Conservation (phyloP, 1,284 basidiomycete genomes). For the Peniophora sp. region DNA sequence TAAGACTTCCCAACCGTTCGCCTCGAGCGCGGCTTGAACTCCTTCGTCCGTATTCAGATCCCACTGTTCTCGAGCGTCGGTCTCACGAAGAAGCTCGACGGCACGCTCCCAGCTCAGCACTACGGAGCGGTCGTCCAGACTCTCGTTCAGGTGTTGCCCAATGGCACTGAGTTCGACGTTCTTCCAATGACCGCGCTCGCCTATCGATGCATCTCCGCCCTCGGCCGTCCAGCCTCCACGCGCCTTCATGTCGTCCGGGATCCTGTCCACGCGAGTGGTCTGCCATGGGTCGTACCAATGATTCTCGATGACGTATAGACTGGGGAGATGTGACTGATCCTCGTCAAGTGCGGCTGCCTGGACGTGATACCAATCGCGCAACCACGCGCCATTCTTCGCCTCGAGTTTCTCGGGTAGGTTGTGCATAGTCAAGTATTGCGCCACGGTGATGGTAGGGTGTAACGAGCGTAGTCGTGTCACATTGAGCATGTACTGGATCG, state of each 20-base stretch:
- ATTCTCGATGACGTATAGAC: conserved; percentile 28
- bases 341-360: conserved; percentile 9
- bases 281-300: conserved; percentile 26
- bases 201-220: conserved; percentile 13
- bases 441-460: conserved; percentile 29
- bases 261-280: conserved; percentile 26
- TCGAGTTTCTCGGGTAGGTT: conserved; percentile 24
- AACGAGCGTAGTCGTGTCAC: conserved; percentile 29
- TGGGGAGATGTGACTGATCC: conserved; percentile 10
- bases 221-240: conserved; percentile 20
- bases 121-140: neutral
- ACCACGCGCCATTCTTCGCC: conserved; percentile 29
- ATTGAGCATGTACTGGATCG: conserved; percentile 35
- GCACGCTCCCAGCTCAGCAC: conserved; percentile 1
- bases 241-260: conserved; percentile 22
- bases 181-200: conserved; percentile 13
- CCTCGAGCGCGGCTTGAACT: conserved; percentile 23
- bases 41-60: conserved; percentile 18
- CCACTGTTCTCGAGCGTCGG: conserved; percentile 7
- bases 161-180: conserved; percentile 1
- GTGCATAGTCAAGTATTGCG: conserved; percentile 35
- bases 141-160: neutral
- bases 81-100: neutral
- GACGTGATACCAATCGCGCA: conserved; percentile 20
- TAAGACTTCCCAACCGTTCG: conserved; percentile 27